Evolutionary conservation across 352 stramenopile species (phyloP).

Genomic region (Pythium monospermum): DNA sequence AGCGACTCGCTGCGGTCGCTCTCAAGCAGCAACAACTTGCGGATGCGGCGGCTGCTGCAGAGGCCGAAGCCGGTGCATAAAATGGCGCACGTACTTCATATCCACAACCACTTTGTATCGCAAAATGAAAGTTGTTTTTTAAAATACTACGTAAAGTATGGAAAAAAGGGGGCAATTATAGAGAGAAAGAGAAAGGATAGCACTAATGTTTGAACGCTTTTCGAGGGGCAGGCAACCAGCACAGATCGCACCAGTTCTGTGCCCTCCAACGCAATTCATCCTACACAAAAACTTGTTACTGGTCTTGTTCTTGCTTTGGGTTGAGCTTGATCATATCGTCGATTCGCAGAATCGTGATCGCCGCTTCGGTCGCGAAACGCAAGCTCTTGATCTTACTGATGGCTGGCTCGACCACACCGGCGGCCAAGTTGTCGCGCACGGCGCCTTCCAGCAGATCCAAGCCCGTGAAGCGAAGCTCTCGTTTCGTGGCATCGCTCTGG

Average conservation of each 20-base stretch:
- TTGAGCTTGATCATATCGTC: slow-evolving; percentile 98
- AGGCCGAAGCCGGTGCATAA: slow-evolving; percentile 25
- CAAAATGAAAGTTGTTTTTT: slow-evolving; percentile 37
- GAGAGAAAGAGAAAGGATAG: slow-evolving; percentile 19
- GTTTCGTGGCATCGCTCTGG: slow-evolving; percentile 80
- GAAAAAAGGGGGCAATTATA: slow-evolving; percentile 15
- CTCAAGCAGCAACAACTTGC: slow-evolving; percentile 47
- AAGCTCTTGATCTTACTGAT: slow-evolving; percentile 99
- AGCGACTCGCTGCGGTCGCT: slow-evolving; percentile 55
- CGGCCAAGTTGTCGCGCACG: slow-evolving; percentile 95
- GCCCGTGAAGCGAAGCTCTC: slow-evolving; percentile 86
- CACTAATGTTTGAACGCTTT: slow-evolving; percentile 20
- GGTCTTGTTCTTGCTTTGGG: slow-evolving; percentile 77
- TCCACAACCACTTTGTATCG: too few species aligned
- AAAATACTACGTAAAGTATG: too few species aligned
- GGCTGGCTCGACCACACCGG: slow-evolving; percentile 98
- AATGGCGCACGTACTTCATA: too few species aligned
- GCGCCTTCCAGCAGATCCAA: slow-evolving; percentile 95
- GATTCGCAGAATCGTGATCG: slow-evolving; percentile 99
- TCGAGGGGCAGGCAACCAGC: too few species aligned
- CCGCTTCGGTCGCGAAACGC: slow-evolving; percentile 98
- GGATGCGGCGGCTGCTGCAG: slow-evolving; percentile 19
- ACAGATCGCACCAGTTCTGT: slow-evolving; percentile 3
- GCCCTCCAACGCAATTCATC: slow-evolving; percentile 12
- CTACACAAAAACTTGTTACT: slow-evolving; percentile 36